phyloP scores from a whole-genome alignment of 768 basidiomycete genomes.

The Podaxis carcinomalis region DNA sequence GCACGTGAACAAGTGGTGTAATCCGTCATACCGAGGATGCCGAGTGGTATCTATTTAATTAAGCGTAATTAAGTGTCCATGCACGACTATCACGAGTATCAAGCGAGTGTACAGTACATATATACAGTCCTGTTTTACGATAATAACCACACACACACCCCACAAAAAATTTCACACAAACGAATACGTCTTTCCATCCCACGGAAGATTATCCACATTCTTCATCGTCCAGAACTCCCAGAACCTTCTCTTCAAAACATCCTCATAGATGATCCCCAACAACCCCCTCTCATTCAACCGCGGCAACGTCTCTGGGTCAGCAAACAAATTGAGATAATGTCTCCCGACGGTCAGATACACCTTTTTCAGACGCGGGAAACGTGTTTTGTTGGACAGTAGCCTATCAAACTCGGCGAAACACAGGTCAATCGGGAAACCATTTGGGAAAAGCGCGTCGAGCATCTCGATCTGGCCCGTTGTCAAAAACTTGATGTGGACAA shows the following conservation, averaged over 20 bases:
- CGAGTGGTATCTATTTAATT: not conserved
- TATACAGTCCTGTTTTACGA: not conserved
- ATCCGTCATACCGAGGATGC: not conserved
- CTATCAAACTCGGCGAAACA: slow-evolving; percentile 8
- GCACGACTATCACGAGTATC: not conserved
- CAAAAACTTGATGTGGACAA: slow-evolving; percentile 6
- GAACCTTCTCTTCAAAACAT: not conserved
- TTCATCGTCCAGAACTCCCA: not conserved
- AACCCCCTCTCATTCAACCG: slow-evolving; percentile 6
- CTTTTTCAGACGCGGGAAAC: slow-evolving; percentile 2
- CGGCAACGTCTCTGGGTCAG: slow-evolving; percentile 1
- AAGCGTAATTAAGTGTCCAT: not conserved
- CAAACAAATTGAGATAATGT: slow-evolving; percentile 6
- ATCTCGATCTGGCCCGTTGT: slow-evolving; percentile 6
- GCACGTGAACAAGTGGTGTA: not conserved
- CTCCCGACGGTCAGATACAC: slow-evolving; percentile 9
- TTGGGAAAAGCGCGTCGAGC: slow-evolving; percentile 9
- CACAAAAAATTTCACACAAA: not conserved
- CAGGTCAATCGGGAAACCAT: slow-evolving; percentile 6
- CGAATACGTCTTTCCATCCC: slow-evolving; percentile 3
- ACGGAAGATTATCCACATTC: not conserved
- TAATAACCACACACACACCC: not conserved
- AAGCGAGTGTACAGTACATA: not conserved
- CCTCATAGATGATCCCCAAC: slow-evolving; percentile 7
- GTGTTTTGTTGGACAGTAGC: not conserved